Percentiles rank a stretch among this genome's conserved stretches.
Evolutionary conservation across 108 stramenopile genomes (phyloP).

Genomic region (Tribonema minus): DNA sequence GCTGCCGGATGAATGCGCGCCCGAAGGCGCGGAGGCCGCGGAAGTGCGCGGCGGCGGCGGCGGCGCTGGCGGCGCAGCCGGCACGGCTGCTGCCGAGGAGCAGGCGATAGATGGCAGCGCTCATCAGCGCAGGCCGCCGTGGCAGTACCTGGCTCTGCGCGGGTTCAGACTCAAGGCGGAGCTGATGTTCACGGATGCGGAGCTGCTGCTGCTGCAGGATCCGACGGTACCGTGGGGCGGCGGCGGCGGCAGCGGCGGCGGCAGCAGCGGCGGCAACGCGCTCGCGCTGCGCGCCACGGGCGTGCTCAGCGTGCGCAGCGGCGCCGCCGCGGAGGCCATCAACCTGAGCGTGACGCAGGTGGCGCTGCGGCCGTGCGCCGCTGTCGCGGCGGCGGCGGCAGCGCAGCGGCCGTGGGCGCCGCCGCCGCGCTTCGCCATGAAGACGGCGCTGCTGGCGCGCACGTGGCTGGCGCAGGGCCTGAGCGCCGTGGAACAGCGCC

Average conservation of each 20-base stretch:
- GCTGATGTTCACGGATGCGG: background rate
- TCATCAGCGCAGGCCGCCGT: too few species aligned
- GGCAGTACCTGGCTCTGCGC: constrained; percentile 21
- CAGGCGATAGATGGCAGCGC: too few species aligned
- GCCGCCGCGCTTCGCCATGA: background rate
- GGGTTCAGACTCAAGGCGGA: constrained; percentile 1
- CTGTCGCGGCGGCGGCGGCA: background rate
- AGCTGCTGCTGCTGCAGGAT: constrained; percentile 26
- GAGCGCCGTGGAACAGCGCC: background rate
- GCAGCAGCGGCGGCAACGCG: too few species aligned
- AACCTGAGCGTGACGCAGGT: background rate
- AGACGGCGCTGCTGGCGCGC: background rate
- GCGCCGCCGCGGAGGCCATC: constrained; percentile 5
- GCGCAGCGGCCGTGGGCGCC: background rate
- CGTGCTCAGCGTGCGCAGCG: constrained; percentile 1
- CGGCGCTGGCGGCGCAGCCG: too few species aligned
- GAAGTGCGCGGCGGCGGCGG: too few species aligned
- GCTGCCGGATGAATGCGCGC: too few species aligned
- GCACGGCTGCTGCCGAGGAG: too few species aligned
- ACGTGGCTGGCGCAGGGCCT: constrained; percentile 29
- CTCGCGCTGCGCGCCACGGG: constrained; percentile 25
- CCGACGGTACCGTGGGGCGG: constrained; percentile 2
- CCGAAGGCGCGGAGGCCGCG: too few species aligned
- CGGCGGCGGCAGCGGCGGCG: constrained; percentile 8
- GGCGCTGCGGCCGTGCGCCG: constrained; percentile 6